Percentiles rank a stretch among this genome's conserved stretches.
Conservation (phyloP, 352 stramenopile species). For the Pythium folliculosum region DNA sequence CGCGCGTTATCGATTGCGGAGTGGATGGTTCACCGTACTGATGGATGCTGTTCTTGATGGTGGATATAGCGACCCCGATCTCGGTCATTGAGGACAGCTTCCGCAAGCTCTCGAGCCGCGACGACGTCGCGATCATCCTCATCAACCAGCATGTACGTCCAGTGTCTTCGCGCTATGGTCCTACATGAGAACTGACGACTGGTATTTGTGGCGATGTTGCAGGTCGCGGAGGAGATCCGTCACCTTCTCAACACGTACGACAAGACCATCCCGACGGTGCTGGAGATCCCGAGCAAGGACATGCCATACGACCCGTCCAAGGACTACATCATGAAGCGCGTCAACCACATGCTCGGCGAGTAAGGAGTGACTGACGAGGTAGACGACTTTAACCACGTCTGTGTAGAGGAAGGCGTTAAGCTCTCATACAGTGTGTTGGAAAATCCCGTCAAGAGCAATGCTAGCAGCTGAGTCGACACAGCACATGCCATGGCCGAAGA, state of each 20-base stretch:
- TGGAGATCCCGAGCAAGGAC: conserved; percentile 98
- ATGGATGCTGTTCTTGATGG: not conserved
- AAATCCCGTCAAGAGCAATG: not conserved
- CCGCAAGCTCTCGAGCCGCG: conserved; percentile 89
- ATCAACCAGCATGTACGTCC: conserved; percentile 97
- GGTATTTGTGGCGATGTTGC: too few relatives aligned
- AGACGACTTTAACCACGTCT: not conserved
- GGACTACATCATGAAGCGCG: conserved; percentile 99
- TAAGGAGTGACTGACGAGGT: not conserved
- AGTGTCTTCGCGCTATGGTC: not conserved
- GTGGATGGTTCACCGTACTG: not conserved
- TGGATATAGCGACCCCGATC: conserved; percentile 74
- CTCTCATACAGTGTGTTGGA: not conserved
- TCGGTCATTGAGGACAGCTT: conserved; percentile 93
- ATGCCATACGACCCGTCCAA: conserved; percentile 96
- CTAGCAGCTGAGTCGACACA: not conserved
- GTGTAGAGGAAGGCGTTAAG: not conserved
- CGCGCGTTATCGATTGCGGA: not conserved
- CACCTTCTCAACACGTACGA: conserved; percentile 98
- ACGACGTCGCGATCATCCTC: conserved; percentile 98
- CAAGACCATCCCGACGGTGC: conserved; percentile 97
- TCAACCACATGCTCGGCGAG: conserved; percentile 92
- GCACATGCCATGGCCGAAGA: not conserved
- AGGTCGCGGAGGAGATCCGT: conserved; percentile 97
- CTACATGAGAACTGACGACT: too few relatives aligned